Conservation (phyloP, 2,329 filamentous ascomycete genomes). For the Colletotrichum lini region DNA sequence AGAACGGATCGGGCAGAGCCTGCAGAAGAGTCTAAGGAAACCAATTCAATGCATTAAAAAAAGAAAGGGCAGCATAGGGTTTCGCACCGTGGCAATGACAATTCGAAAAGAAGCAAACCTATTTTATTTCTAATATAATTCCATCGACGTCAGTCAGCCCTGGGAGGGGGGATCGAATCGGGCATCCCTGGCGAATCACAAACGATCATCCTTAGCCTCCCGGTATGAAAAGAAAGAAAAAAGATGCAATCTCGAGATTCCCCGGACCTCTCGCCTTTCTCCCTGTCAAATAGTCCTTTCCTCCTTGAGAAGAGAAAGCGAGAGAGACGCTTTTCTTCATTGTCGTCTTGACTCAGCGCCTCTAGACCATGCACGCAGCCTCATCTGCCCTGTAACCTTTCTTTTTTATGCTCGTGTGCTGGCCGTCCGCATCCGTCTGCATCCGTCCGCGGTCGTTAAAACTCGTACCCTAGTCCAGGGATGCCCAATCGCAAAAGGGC, state of each 20-base stretch:
- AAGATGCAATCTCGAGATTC: conserved; percentile 1
- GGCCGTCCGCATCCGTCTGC: not conserved
- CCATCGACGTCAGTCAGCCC: conserved; percentile 3
- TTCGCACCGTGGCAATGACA: not conserved
- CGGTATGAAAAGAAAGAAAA: not conserved
- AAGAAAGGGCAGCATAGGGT: no score
- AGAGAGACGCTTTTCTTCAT: not conserved
- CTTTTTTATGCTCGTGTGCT: not conserved
- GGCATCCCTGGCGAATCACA: not conserved
- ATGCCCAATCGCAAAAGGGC: not conserved
- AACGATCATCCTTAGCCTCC: not conserved
- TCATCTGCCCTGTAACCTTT: not conserved
- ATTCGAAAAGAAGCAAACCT: not conserved
- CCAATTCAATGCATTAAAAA: not conserved
- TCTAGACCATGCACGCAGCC: not conserved
- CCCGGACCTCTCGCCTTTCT: not conserved
- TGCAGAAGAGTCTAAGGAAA: not conserved
- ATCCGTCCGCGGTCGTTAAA: not conserved
- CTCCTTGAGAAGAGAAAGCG: not conserved
- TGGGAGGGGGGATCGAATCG: not conserved
- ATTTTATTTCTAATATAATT: not conserved
- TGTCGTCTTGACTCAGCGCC: not conserved
- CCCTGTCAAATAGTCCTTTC: conserved; percentile 5
- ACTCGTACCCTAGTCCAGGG: not conserved
- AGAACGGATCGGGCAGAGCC: not conserved